Conservation (phyloP, 2,329 filamentous ascomycete genomes). For the Colletotrichum sp. region DNA sequence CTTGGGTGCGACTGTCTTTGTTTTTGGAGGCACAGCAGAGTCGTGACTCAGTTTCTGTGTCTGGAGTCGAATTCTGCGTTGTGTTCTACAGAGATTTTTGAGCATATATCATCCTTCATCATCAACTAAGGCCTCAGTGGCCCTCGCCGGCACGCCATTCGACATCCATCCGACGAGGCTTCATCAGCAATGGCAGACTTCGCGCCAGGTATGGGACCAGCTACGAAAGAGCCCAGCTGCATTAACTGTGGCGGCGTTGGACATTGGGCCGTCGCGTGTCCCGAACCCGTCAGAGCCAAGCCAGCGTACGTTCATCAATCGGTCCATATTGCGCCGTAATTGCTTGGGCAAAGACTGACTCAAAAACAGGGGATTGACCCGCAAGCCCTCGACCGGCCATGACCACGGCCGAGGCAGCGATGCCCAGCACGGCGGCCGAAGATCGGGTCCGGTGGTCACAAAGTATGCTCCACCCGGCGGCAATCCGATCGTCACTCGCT, state of each 20-base stretch:
- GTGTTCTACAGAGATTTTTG: neutral
- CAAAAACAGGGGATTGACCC: constrained; percentile 2
- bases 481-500: constrained; percentile 19
- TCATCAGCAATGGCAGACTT: constrained; percentile 2
- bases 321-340: neutral
- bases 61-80: neutral
- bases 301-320: constrained; percentile 10
- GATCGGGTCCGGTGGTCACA: constrained; percentile 16
- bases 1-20: neutral
- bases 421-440: neutral
- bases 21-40: neutral
- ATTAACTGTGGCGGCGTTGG: constrained; percentile 19
- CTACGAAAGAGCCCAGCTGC: constrained; percentile 19
- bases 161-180: neutral
- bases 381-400: neutral
- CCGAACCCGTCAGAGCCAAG: constrained; percentile 16
- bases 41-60: neutral
- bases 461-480: constrained; percentile 15
- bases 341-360: neutral
- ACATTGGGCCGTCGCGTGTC: constrained; percentile 20
- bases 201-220: constrained; percentile 10
- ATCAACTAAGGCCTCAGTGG: neutral
- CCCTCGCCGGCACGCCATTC: neutral
- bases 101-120: neutral
- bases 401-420: constrained; percentile 3